Evolutionary conservation across 2,329 filamentous ascomycete species (phyloP).

Genomic region (Exophiala aquamarina): DNA sequence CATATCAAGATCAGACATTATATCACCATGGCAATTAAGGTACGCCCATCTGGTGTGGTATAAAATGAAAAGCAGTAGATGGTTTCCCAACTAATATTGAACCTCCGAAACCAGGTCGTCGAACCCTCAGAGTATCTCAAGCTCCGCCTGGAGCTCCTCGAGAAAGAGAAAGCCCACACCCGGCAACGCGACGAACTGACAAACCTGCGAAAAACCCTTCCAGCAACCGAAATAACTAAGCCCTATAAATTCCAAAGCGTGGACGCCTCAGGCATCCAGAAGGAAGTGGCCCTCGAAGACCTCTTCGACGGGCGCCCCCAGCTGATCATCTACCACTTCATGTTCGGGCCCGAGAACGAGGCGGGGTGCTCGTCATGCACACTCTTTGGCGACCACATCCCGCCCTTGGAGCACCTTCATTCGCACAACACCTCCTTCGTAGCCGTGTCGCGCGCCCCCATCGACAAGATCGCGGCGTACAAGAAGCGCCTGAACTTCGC

Average conservation of each 20-base stretch:
- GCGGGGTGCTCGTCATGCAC: conserved; percentile 42
- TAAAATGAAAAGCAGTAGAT: no score
- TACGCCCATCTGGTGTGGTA: no score
- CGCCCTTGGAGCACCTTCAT: conserved; percentile 38
- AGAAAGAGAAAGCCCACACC: conserved; percentile 21
- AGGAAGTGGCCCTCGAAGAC: conserved; percentile 25
- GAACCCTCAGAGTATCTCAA: conserved; percentile 13
- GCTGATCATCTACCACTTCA: conserved; percentile 47
- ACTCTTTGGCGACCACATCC: conserved; percentile 41
- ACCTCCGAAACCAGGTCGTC: conserved; percentile 2
- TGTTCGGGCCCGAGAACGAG: conserved; percentile 40
- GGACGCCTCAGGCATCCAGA: conserved; percentile 6
- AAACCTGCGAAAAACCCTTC: conserved; percentile 31
- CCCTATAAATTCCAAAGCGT: conserved; percentile 34
- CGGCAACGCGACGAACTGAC: conserved; percentile 17
- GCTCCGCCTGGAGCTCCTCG: conserved; percentile 19
- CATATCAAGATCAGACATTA: no score
- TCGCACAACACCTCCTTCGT: conserved; percentile 41
- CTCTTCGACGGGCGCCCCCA: conserved; percentile 32
- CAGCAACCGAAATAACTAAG: conserved; percentile 42
- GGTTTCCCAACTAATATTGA: no score
- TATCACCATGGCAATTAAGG: no score
- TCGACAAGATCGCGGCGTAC: conserved; percentile 39
- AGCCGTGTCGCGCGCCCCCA: conserved; percentile 38
- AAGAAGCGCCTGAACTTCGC: conserved; percentile 41